These are phyloP conservation scores for Leccinum pellstonianum DNA, from an alignment of 768 basidiomycete genomes.

Conservation along the genomic window DNA sequence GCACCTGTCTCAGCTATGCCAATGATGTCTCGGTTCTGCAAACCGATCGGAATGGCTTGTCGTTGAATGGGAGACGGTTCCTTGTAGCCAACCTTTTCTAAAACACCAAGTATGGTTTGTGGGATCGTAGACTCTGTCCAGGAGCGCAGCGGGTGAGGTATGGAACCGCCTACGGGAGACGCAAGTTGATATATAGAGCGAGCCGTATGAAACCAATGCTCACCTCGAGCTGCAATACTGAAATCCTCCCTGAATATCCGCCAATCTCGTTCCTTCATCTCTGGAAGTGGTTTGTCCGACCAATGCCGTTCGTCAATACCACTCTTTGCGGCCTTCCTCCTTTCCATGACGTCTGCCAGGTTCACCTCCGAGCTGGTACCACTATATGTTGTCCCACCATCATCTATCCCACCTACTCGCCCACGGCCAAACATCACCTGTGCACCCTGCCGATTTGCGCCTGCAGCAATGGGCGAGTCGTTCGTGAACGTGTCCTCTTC, in stretches of 20 bases:
- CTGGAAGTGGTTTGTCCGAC: slow-evolving; percentile 88
- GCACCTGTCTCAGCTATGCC: slow-evolving; percentile 97
- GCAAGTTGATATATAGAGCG: background rate
- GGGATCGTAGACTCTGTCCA: slow-evolving; percentile 92
- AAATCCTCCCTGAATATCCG: slow-evolving; percentile 99
- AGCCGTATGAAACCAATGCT: slow-evolving; percentile 5
- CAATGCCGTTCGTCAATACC: slow-evolving; percentile 95
- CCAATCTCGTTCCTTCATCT: slow-evolving; percentile 98
- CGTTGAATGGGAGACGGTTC: slow-evolving; percentile 97
- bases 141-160: slow-evolving; percentile 89
- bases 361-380: slow-evolving; percentile 46
- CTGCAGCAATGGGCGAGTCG: slow-evolving; percentile 71
- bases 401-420: slow-evolving; percentile 84
- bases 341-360: slow-evolving; percentile 79
- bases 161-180: slow-evolving; percentile 68
- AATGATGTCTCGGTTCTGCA: slow-evolving; percentile 95
- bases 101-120: slow-evolving; percentile 70
- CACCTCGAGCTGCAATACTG: slow-evolving; percentile 90
- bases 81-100: slow-evolving; percentile 92
- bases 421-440: slow-evolving; percentile 89
- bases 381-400: slow-evolving; percentile 46
- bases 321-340: slow-evolving; percentile 74
- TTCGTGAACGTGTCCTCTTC: slow-evolving; percentile 90
- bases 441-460: slow-evolving; percentile 73
- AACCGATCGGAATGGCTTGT: slow-evolving; percentile 98